phyloP scores from a whole-genome alignment of 208 protist species.

The Cochliopodium minus region DNA sequence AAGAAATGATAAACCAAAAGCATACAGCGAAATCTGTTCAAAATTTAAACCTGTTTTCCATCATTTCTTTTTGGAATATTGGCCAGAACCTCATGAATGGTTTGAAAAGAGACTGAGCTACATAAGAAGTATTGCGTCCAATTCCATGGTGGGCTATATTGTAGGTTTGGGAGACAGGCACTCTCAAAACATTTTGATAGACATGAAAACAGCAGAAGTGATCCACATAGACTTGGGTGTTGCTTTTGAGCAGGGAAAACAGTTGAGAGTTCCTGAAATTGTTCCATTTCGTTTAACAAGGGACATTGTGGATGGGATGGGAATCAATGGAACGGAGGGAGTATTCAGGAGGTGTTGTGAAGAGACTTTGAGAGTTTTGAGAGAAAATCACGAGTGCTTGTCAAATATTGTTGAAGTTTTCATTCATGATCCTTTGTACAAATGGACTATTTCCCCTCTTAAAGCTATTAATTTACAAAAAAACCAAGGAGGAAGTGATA shows the following conservation, averaged over 20 bases:
- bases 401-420: slow-evolving; percentile 70
- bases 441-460: slow-evolving; percentile 42
- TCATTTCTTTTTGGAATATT: slow-evolving; percentile 82
- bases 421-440: slow-evolving; percentile 79
- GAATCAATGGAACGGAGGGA: slow-evolving; percentile 65
- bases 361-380: slow-evolving; percentile 53
- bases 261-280: slow-evolving; percentile 66
- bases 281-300: slow-evolving; percentile 87
- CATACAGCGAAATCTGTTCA: slow-evolving; percentile 40
- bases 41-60: slow-evolving; percentile 71
- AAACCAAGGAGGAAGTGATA: neutral
- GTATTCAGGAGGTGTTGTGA: slow-evolving; percentile 63
- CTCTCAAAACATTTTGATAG: slow-evolving; percentile 76
- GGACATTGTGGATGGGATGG: slow-evolving; percentile 83
- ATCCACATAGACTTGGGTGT: slow-evolving; percentile 86
- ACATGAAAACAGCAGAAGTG: slow-evolving; percentile 58
- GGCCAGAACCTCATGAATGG: slow-evolving; percentile 43
- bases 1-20: neutral
- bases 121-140: slow-evolving; percentile 61
- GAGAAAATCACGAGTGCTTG: slow-evolving; percentile 42
- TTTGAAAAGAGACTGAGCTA: slow-evolving; percentile 54
- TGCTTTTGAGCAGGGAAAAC: slow-evolving; percentile 64
- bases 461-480: slow-evolving; percentile 3
- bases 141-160: slow-evolving; percentile 74
- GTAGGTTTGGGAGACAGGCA: slow-evolving; percentile 88